Conservation (phyloP, 306 rosid species). For the Cucurbita argyrosperma region DNA sequence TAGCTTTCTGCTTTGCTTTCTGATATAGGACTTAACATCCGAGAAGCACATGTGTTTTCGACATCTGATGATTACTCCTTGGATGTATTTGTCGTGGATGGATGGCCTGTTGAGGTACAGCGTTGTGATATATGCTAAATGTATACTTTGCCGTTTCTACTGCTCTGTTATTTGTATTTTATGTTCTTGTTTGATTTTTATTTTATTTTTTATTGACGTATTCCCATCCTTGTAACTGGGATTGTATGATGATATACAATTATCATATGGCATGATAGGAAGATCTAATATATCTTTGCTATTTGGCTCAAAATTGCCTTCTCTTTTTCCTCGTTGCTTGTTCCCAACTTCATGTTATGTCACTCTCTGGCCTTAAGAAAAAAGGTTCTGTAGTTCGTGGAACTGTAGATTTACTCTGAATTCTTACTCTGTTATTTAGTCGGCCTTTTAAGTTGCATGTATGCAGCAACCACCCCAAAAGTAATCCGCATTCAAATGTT, state of each 20-base stretch:
- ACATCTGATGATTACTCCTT: slow-evolving; percentile 50
- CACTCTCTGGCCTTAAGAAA: neutral
- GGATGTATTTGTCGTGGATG: slow-evolving; percentile 52
- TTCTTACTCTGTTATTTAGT: neutral
- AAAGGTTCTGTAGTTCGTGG: neutral
- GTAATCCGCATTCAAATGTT: neutral
- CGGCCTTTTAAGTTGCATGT: neutral
- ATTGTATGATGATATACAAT: neutral
- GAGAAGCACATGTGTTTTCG: slow-evolving; percentile 56
- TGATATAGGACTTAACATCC: slow-evolving; percentile 52
- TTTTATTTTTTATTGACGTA: no score
- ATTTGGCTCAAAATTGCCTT: neutral
- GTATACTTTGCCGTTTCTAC: neutral
- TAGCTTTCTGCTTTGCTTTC: slow-evolving; percentile 54
- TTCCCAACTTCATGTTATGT: neutral
- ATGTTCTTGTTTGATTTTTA: neutral
- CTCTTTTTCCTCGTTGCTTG: neutral
- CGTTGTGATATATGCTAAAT: neutral
- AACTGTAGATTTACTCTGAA: neutral
- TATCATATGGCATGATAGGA: neutral
- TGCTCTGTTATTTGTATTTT: neutral
- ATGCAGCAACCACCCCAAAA: neutral
- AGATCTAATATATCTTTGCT: neutral
- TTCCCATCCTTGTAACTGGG: neutral
- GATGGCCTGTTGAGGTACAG: slow-evolving; percentile 52